Conservation (phyloP, 225 moss, liverwort and hornwort genomes). For the Pseudisothecium myosuroides region DNA sequence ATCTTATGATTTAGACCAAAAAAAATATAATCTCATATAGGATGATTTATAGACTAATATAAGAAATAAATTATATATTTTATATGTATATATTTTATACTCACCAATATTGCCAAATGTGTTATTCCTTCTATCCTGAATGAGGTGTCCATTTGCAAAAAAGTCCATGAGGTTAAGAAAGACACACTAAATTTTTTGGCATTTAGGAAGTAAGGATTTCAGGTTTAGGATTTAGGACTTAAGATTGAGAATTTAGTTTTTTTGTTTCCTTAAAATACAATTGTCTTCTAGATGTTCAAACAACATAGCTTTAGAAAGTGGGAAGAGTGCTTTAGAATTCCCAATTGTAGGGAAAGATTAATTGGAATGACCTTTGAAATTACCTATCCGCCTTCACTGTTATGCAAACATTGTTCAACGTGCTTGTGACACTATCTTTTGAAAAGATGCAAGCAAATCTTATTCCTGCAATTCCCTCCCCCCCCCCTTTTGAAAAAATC, state of each 20-base stretch:
- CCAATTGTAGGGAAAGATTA: rapidly evolving
- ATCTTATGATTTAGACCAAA: neutral
- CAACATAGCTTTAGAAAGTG: rapidly evolving
- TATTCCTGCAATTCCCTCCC: too few species aligned
- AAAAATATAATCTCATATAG: rapidly evolving
- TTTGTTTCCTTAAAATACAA: neutral
- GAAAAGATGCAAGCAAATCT: too few species aligned
- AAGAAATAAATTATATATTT: neutral
- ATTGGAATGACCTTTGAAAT: rapidly evolving
- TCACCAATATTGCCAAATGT: neutral
- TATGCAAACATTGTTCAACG: neutral
- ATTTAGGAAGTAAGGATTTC: neutral
- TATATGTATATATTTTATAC: neutral
- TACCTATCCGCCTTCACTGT: neutral
- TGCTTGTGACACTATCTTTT: neutral
- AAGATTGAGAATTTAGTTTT: too few species aligned
- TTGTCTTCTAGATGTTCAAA: neutral
- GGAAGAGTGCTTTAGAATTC: rapidly evolving
- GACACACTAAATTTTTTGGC: neutral
- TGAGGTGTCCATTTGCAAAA: neutral
- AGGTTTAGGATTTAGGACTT: too few species aligned
- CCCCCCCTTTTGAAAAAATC: too few species aligned
- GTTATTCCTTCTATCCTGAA: rapidly evolving
- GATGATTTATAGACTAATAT: neutral
- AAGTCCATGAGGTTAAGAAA: neutral